Conservation (phyloP, 1,284 basidiomycete species). For the Serendipita sp. region DNA sequence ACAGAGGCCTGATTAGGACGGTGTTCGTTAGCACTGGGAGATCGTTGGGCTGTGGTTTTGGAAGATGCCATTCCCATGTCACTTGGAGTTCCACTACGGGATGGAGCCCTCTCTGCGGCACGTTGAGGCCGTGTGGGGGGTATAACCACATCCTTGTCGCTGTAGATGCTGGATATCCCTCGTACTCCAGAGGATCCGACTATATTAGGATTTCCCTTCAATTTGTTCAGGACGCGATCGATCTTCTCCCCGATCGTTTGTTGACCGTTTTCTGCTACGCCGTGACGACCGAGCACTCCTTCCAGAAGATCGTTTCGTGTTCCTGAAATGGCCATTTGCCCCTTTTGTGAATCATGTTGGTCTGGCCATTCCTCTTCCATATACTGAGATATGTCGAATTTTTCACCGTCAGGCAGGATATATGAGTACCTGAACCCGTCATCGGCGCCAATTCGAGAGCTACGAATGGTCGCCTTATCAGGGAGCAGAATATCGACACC, state of each 20-base stretch:
- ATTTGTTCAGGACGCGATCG: slow-evolving; percentile 64
- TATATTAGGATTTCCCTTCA: slow-evolving; percentile 32
- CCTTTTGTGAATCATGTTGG: slow-evolving; percentile 16
- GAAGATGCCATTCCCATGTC: slow-evolving; percentile 8
- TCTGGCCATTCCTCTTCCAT: slow-evolving; percentile 68
- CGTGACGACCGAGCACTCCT: slow-evolving; percentile 40
- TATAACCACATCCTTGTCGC: slow-evolving; percentile 10
- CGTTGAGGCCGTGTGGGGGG: slow-evolving; percentile 19
- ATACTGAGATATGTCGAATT: slow-evolving; percentile 83
- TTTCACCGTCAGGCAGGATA: slow-evolving; percentile 72
- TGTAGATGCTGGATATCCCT: slow-evolving; percentile 9
- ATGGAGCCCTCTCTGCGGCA: slow-evolving; percentile 17
- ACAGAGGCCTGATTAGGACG: slow-evolving; percentile 25
- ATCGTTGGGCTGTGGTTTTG: slow-evolving; percentile 10
- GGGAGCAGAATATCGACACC: slow-evolving; percentile 80
- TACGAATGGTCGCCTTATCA: slow-evolving; percentile 74
- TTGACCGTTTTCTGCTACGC: slow-evolving; percentile 16
- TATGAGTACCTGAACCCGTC: slow-evolving; percentile 75
- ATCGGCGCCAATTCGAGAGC: slow-evolving; percentile 44
- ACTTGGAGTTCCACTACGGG: background rate
- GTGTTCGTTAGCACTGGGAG: background rate
- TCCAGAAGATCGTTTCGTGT: slow-evolving; percentile 44
- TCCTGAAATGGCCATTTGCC: slow-evolving; percentile 12
- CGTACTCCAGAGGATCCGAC: slow-evolving; percentile 12
- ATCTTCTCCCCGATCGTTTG: slow-evolving; percentile 55